Base-by-base conservation (phyloP, 495 filamentous ascomycete genomes). In the Lasiosphaeria hispida region DNA sequence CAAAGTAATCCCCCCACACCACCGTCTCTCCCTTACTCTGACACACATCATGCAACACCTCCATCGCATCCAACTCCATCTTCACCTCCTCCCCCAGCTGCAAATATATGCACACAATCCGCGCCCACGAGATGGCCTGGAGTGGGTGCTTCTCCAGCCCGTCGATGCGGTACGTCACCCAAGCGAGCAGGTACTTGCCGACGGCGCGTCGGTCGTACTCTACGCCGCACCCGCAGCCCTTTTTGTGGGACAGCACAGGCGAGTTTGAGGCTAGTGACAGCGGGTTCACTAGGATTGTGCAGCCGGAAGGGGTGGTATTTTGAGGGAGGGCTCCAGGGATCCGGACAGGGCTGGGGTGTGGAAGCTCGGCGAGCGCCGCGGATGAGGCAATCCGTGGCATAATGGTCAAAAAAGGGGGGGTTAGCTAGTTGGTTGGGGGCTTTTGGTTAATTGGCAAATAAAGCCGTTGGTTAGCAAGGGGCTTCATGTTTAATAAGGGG, bases 161-260 rank as follows among this genome's bases (percentile, higher is more conserved):
- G 30, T 56, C 42, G 0, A 56, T 56, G 7, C 53, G 41, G 33
- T 56, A 56, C 10, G n/a, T 10, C 14, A 56, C 42, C 53, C 53
- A 56, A 6, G 38, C 23, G 15, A 56, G 41, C 10, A 56, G 39
- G 15, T 56, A 56, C 34, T 48, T 33, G 17, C 11, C 14, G 4
- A 56, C 19, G 17, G 48, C 10, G 10, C 34, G n/a, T 3, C 38
- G 18, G 1, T 34, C 41, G 13, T 15, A n/a, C 2, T 35, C 53
- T 6, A 13, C 13, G 33, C 7, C 4, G 47, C 47, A 49, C 8
- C 23, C 6, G 14, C 47, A 49, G 10, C 35, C 47, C 7, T 36
- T 13, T 17, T 18, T 35, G 33, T 49, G 47, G 1, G 6, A 13
- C 1, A 49, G 13, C n/a, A 47, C 23, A 30, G 23, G 5, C 2